Conservation (phyloP, 192 early-diverging fungal species). For the Mortierella alpina region DNA sequence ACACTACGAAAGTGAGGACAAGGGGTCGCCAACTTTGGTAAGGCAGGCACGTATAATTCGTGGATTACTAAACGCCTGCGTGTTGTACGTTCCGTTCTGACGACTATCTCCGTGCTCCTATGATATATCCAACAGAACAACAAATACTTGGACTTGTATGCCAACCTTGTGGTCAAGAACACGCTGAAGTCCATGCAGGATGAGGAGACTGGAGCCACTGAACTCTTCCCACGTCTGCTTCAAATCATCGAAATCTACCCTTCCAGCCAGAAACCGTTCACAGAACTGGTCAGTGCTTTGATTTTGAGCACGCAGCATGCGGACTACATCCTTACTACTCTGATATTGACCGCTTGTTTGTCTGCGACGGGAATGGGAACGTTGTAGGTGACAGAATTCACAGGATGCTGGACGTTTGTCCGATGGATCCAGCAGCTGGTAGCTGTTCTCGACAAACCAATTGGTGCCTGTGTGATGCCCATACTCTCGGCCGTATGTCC, state of each 20-base stretch:
- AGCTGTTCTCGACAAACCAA: constrained; percentile 71
- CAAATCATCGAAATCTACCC: constrained; percentile 71
- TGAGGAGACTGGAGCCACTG: constrained; percentile 63
- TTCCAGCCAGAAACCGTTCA: constrained; percentile 43
- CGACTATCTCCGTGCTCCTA: not conserved
- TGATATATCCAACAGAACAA: not conserved
- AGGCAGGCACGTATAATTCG: not conserved
- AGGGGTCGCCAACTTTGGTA: constrained; percentile 2
- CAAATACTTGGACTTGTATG: constrained; percentile 26
- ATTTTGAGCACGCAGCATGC: not conserved
- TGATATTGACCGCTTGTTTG: not conserved
- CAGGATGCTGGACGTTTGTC: constrained; percentile 75
- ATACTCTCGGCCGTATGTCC: constrained; percentile 56
- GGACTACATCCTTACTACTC: not conserved
- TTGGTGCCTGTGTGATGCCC: constrained; percentile 62
- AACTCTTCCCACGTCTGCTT: constrained; percentile 76
- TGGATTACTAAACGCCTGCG: not conserved
- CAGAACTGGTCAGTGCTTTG: constrained; percentile 30
- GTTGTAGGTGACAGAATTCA: constrained; percentile 48
- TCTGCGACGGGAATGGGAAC: not conserved
- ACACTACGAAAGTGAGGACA: constrained; percentile 32
- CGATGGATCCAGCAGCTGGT: constrained; percentile 83
- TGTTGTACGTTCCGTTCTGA: not conserved
- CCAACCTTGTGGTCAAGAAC: constrained; percentile 54
- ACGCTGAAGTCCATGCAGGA: constrained; percentile 66